phyloP scores from a whole-genome alignment of 225 moss, liverwort and hornwort genomes.

The Pseudisothecium myosuroides region DNA sequence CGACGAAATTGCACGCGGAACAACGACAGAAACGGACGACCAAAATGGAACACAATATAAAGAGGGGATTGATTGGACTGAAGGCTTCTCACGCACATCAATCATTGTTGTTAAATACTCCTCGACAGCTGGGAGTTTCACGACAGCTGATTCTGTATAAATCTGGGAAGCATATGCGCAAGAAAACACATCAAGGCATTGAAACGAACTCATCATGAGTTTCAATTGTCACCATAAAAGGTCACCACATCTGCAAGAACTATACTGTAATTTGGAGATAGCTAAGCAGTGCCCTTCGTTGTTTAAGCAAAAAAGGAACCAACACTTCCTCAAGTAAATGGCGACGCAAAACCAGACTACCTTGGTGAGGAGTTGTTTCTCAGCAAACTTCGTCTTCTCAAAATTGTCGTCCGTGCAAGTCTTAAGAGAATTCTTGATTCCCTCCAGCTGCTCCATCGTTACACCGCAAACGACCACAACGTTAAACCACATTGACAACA shows the following conservation, averaged over 20 bases:
- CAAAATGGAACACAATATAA: not conserved
- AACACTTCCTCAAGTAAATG: not conserved
- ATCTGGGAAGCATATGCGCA: constrained; percentile 26
- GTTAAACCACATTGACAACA: not conserved
- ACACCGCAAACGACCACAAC: not conserved
- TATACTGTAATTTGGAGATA: not conserved
- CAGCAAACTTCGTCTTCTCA: constrained; percentile 48
- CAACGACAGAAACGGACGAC: not conserved
- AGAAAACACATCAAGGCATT: not conserved
- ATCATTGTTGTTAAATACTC: constrained; percentile 59
- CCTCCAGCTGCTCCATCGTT: constrained; percentile 52
- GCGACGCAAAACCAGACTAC: constrained; percentile 10
- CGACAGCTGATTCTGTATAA: constrained; percentile 52
- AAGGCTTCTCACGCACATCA: constrained; percentile 27
- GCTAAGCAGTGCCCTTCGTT: not conserved
- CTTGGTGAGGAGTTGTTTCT: constrained; percentile 86
- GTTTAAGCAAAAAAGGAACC: not conserved
- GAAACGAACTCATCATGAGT: not conserved
- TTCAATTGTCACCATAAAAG: not conserved
- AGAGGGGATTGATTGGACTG: not conserved
- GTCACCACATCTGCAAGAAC: not conserved
- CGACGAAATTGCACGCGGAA: not conserved
- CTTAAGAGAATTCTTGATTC: constrained; percentile 43
- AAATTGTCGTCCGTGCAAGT: constrained; percentile 37
- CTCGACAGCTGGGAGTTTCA: constrained; percentile 54